Percentiles rank a stretch among this genome's conserved stretches.
Evolutionary conservation across 1,139 yeast genomes (phyloP).

Genomic region (Scheffersomyces cryptocercus): DNA sequence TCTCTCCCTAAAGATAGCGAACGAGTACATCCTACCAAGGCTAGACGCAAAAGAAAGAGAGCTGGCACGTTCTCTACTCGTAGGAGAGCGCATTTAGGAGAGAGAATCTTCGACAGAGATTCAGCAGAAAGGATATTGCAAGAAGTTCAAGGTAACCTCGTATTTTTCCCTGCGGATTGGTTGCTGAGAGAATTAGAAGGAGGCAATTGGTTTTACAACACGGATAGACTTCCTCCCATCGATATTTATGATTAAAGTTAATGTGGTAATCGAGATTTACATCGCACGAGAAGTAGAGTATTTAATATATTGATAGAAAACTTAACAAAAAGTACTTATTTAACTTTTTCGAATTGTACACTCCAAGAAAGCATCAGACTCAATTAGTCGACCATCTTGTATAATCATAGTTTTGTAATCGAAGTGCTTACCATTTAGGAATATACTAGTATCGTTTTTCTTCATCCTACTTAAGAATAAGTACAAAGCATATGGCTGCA

Average conservation of each 20-base stretch:
- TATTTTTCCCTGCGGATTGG: conserved; percentile 91
- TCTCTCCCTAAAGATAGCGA: not conserved
- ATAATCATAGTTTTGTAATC: no score
- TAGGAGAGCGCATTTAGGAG: conserved; percentile 46
- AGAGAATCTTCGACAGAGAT: conserved; percentile 66
- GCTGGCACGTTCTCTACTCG: conserved; percentile 40
- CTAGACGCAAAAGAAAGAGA: conserved; percentile 23
- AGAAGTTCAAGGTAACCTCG: conserved; percentile 87
- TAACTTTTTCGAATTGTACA: no score
- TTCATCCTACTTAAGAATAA: no score
- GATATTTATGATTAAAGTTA: conserved; percentile 75
- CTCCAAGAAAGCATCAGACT: no score
- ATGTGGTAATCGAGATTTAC: no score
- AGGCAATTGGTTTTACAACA: conserved; percentile 92
- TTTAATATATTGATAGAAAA: no score
- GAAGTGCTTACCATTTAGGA: no score
- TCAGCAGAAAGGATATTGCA: conserved; percentile 74
- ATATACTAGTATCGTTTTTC: no score
- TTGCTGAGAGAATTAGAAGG: conserved; percentile 79
- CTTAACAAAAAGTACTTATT: no score
- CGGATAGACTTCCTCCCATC: conserved; percentile 92
- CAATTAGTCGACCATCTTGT: no score
- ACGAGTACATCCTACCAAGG: not conserved
- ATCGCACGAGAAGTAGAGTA: no score
- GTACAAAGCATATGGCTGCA: no score